A percentile compares a stretch with the other conserved stretches of the same genome.
Conservation (phyloP, 2,329 filamentous ascomycete genomes). For the Ceratocystis variospora region DNA sequence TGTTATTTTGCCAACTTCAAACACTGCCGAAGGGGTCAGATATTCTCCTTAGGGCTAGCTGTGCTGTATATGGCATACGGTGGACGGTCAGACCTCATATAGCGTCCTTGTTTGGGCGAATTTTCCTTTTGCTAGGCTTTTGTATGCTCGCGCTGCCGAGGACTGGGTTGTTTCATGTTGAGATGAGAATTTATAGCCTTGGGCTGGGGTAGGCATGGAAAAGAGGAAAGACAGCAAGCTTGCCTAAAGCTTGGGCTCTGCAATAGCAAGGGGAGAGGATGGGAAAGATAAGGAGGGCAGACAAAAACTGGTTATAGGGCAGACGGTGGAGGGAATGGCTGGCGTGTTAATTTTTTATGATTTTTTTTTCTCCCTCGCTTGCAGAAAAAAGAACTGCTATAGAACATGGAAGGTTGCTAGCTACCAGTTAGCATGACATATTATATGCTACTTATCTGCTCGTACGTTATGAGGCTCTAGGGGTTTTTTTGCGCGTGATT, state of each 20-base stretch:
- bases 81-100: neutral
- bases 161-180: slow-evolving; percentile 3
- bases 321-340: neutral
- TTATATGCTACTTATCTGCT: neutral
- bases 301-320: neutral
- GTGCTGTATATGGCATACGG: slow-evolving; percentile 2
- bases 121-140: neutral
- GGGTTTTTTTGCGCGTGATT: neutral
- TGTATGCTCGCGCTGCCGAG: neutral
- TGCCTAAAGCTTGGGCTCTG: neutral
- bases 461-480: neutral
- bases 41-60: neutral
- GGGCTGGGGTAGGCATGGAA: neutral
- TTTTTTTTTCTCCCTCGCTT: neutral
- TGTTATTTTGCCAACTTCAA: neutral
- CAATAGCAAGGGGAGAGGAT: neutral
- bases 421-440: neutral
- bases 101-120: neutral
- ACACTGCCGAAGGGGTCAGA: neutral
- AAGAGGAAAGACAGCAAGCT: neutral
- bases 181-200: slow-evolving; percentile 4
- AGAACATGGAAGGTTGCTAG: neutral
- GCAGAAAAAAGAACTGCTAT: neutral
- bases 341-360: neutral
- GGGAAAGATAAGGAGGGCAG: neutral